Evolutionary conservation across 768 basidiomycete genomes (phyloP).

Genomic region (Crepidotus variabilis): DNA sequence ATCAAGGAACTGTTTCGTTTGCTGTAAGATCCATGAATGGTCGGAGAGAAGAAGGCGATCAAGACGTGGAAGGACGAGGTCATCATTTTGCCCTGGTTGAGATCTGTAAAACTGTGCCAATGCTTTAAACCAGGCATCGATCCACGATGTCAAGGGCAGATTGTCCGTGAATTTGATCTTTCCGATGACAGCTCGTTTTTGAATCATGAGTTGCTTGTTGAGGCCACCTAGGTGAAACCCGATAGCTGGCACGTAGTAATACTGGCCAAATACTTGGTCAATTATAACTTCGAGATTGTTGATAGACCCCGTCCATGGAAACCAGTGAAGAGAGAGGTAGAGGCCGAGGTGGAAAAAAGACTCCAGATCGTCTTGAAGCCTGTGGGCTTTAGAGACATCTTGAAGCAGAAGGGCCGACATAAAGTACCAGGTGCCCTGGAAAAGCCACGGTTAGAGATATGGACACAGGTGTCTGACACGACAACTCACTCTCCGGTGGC

Average conservation of each 20-base stretch:
- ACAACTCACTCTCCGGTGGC: not conserved
- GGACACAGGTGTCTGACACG: not conserved
- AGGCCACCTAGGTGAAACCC: not conserved
- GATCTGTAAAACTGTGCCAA: not conserved
- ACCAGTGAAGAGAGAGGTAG: not conserved
- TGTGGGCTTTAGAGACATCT: not conserved
- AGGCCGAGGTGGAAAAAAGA: not conserved
- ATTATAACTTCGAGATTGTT: not conserved
- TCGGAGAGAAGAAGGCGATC: no score
- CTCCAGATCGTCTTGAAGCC: not conserved
- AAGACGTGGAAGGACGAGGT: no score
- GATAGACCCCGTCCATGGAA: not conserved
- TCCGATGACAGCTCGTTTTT: no score
- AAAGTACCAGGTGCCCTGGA: not conserved
- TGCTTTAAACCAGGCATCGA: not conserved
- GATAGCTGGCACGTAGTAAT: not conserved
- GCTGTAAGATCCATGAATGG: no score
- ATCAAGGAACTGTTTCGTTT: no score
- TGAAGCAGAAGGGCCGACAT: not conserved
- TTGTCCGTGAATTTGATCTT: not conserved
- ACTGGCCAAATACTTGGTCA: not conserved
- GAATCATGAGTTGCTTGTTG: not conserved
- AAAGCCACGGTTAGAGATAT: not conserved
- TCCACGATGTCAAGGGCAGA: not conserved
- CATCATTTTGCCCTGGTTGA: no score